These are phyloP conservation scores for Poa pratensis DNA, from an alignment of 176 grass and related monocot genomes.

Conservation along the genomic window DNA sequence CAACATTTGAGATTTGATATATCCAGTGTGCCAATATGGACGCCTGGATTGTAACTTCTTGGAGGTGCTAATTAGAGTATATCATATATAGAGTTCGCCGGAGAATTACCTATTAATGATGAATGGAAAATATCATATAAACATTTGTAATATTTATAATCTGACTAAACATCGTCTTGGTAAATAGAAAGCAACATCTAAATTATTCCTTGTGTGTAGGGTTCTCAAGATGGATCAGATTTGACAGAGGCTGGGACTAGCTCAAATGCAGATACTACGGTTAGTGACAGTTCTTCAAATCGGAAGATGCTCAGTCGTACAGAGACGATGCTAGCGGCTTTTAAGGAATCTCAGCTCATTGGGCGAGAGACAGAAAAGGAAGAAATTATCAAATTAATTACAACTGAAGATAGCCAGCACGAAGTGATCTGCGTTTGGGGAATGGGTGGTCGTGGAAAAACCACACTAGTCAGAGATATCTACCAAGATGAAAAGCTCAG, in stretches of 20 bases:
- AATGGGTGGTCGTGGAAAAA: constrained; percentile 44
- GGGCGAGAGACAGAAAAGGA: not conserved
- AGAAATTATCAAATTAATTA: not conserved
- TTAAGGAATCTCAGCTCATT: constrained; percentile 11
- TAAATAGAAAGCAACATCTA: not conserved
- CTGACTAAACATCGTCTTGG: not conserved
- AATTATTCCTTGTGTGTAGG: not conserved
- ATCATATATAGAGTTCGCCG: not conserved
- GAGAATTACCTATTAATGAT: not conserved
- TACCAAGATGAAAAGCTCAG: not conserved
- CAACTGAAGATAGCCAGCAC: not conserved
- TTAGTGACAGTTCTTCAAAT: not conserved
- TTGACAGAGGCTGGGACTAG: not conserved
- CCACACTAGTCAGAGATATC: constrained; percentile 25
- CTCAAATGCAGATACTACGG: not conserved
- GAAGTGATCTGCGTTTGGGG: constrained; percentile 32
- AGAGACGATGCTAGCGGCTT: not conserved
- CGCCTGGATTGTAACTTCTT: no score
- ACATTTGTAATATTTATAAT: not conserved
- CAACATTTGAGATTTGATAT: no score
- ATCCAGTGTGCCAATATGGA: no score
- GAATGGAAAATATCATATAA: not conserved
- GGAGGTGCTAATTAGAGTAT: not conserved
- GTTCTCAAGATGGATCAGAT: not conserved
- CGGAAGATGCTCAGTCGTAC: not conserved